Evolutionary conservation across 495 filamentous ascomycete genomes (phyloP).

Genomic region (Tirmania nivea): DNA sequence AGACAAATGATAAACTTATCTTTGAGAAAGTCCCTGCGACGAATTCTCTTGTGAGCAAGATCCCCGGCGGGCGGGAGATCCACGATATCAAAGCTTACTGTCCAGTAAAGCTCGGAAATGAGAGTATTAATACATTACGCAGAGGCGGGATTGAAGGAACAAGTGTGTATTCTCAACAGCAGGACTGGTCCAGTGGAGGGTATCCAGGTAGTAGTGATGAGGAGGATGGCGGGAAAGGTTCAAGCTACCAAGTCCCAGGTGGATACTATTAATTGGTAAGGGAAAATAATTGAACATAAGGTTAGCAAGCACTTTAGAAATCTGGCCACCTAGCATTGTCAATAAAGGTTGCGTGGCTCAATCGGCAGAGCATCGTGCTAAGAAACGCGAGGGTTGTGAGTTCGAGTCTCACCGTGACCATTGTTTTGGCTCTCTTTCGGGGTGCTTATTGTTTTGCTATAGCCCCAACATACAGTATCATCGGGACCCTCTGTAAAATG

Average conservation of each 20-base stretch:
- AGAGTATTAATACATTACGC: slow-evolving; percentile 28
- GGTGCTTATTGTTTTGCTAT: too few relatives aligned
- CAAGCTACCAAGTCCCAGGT: slow-evolving; percentile 27
- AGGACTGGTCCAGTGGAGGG: slow-evolving; percentile 3
- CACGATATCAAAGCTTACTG: slow-evolving; percentile 41
- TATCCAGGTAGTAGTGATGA: slow-evolving; percentile 22
- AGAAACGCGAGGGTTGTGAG: too few relatives aligned
- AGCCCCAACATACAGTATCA: too few relatives aligned
- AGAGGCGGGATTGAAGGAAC: slow-evolving; percentile 8
- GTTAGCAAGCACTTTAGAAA: slow-evolving; percentile 11
- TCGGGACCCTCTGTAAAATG: too few relatives aligned
- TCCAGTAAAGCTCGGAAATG: slow-evolving; percentile 33
- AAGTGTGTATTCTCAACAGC: slow-evolving; percentile 19
- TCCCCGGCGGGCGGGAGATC: slow-evolving; percentile 78
- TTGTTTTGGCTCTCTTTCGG: neutral
- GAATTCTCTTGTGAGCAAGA: slow-evolving; percentile 43
- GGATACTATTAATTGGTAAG: slow-evolving; percentile 14
- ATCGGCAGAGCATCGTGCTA: too few relatives aligned
- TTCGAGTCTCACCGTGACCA: too few relatives aligned
- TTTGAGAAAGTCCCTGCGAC: slow-evolving; percentile 47
- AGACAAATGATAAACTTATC: slow-evolving; percentile 79
- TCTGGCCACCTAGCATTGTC: neutral
- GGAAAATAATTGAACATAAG: neutral
- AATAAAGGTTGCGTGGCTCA: too few relatives aligned
- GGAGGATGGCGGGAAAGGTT: slow-evolving; percentile 28